Evolutionary conservation across 1,284 basidiomycete genomes (phyloP).

Genomic region (Sphaerobolus stellatus): DNA sequence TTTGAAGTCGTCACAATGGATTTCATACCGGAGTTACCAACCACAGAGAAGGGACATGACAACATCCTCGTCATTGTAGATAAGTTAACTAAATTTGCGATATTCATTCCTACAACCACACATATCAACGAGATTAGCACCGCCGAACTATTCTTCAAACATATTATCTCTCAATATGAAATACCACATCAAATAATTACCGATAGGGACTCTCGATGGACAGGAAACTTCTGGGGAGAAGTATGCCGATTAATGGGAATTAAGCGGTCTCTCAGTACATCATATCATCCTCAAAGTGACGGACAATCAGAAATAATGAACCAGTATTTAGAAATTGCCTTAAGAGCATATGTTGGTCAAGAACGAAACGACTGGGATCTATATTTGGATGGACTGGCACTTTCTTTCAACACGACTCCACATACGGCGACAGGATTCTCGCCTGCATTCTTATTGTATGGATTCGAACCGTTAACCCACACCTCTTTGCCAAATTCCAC

Average conservation of each 20-base stretch:
- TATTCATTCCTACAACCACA: background rate
- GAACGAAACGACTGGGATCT: constrained; percentile 45
- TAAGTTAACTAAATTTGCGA: background rate
- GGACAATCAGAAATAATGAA: constrained; percentile 23
- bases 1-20: constrained; percentile 7
- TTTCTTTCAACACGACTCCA: constrained; percentile 44
- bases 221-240: constrained; percentile 15
- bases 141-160: constrained; percentile 14
- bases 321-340: constrained; percentile 26
- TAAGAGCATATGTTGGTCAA: constrained; percentile 36
- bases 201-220: constrained; percentile 18
- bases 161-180: constrained; percentile 16
- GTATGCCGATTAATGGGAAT: constrained; percentile 13
- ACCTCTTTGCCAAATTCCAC: no score
- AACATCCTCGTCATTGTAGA: background rate
- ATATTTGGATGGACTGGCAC: constrained; percentile 43
- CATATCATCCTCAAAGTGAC: constrained; percentile 22
- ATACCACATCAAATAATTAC: constrained; percentile 19
- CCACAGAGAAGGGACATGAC: background rate
- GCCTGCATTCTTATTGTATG: constrained; percentile 23
- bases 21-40: background rate
- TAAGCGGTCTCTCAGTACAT: constrained; percentile 12
- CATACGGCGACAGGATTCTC: constrained; percentile 35
- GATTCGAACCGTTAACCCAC: background rate
- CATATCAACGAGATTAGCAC: constrained; percentile 8